Conservation (phyloP, 2,329 filamentous ascomycete genomes). For the Salinomyces thailandicus region DNA sequence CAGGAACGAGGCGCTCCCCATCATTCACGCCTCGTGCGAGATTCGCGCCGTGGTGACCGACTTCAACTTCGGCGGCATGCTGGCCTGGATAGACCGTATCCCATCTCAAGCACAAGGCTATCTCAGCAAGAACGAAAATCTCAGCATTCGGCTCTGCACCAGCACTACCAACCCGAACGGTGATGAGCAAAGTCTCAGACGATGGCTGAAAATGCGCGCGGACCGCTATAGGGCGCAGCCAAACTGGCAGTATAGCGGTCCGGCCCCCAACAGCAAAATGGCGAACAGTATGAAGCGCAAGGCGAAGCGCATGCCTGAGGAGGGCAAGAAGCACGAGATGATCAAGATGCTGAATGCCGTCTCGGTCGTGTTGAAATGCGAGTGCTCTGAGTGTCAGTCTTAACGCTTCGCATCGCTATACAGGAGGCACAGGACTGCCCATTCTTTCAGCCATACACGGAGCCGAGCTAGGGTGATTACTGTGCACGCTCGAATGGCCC, state of each 20-base stretch:
- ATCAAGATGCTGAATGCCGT: constrained; percentile 18
- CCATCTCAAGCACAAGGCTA: constrained; percentile 19
- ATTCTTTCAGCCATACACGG: too few species aligned
- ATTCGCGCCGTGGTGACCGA: constrained; percentile 23
- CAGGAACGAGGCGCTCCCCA: constrained; percentile 22
- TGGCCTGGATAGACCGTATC: constrained; percentile 21
- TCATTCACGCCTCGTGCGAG: constrained; percentile 21
- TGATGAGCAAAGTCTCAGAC: constrained; percentile 14
- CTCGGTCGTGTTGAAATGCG: not conserved
- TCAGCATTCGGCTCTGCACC: constrained; percentile 19
- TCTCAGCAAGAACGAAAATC: constrained; percentile 19
- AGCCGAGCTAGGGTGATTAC: too few species aligned
- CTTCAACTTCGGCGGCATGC: constrained; percentile 23
- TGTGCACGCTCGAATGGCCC: too few species aligned
- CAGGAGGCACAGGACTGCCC: too few species aligned
- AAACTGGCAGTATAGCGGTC: constrained; percentile 20
- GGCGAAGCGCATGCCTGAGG: constrained; percentile 20
- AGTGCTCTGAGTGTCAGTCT: not conserved
- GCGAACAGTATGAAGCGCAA: constrained; percentile 20
- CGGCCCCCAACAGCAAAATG: constrained; percentile 16
- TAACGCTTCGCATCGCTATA: too few species aligned
- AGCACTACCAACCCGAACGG: constrained; percentile 9
- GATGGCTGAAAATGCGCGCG: constrained; percentile 22
- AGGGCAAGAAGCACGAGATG: constrained; percentile 22
- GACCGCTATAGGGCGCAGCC: constrained; percentile 22